Evolutionary conservation across 371 early-diverging fungal genomes (phyloP), one percentile per base, ranked within the genome.

Genomic region (Mortierella sp.): DNA sequence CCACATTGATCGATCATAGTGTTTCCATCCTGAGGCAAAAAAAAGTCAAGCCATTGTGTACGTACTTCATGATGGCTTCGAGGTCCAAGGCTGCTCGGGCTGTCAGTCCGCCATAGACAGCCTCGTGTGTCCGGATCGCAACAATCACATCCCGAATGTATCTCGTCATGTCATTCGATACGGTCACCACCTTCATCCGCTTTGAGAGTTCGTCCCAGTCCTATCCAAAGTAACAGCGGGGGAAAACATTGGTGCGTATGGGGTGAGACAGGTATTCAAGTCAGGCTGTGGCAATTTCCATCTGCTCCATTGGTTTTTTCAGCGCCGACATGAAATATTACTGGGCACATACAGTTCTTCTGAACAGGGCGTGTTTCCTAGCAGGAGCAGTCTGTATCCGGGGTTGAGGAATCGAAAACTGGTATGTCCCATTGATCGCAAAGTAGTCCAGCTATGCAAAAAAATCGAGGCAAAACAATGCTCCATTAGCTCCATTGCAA

Each of bases 91-190:
- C 90, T 39, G 91, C 86, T 43, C 91, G 77, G 10, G 92, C 87
- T n/a, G 92, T 92, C 34, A 92, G 43, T 0, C 92, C 92, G 37
- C 91, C 90, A 61, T 87, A 88, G 10, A 92, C 88, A 31, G 86
- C 73, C 8, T 90, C 90, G 73, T 92, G 92, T 8, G 91, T 91
- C 13, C 92, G 88, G 29, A 92, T 75, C 14, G 89, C 91, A 10
- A 92, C 91, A 3, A 92, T 88, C 55, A 92, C 89, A 79, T 92
- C 92, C 19, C 92, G 82, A 43, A 92, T 89, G 55, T 91, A 92
- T 4, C 91, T 73, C 39, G 86, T 88, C 64, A 92, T 89, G 52
- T 92, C 92, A 66, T 89, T 90, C 71, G 89, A 86, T 24, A 92
- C 83, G 47, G 89, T 80, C 2, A 92, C 90, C n/a, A 63, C 74